Base-by-base conservation (phyloP, 2,329 filamentous ascomycete genomes). In the Talaromyces sp. region DNA sequence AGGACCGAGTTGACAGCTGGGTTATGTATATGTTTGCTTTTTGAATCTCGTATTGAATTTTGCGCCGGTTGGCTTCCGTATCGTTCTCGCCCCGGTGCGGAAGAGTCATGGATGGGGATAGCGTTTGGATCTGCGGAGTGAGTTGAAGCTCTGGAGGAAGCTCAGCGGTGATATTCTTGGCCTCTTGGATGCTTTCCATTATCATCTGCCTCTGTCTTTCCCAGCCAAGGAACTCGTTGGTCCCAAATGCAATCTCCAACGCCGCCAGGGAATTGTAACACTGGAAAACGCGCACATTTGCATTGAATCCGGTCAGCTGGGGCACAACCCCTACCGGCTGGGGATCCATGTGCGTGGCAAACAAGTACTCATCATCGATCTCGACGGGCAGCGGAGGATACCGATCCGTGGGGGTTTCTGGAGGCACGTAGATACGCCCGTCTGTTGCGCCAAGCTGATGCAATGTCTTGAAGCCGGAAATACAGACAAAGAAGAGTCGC, bases 11-110 rank as follows among this genome's bases (percentile, higher is more conserved):
- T 2, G 88, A 87, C 9, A 96, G 80, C 69, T 92, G 89, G 5
- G 89, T 94, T 2, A 88, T 87, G 70, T 94, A 92, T 44, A 96
- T 90, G 73, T 96, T 96, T 6, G 91, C 90, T 72, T 96, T 96
- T 73, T 96, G 92, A 33, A 96, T 95, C 75, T 96, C 92, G 66
- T 88, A 92, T 71, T 95, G 91, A 4, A 92, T 78, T 5, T 69
- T 66, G 10, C 72, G 73, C 31, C 69, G 69, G 56, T 72, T 68
- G 30, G 50, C 42, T 7, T 62, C 57, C 10, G 42, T 36, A n/a
- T 52, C 50, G 31, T 52, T 56, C 51, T 42, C 33, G 23, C 53
- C 57, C 9, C 23, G 10, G 51, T 51, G 27, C 47, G 51, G 23
- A 65, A 67, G 16, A 47, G 62, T 56, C 51, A n/a, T 73, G 69